Percentiles rank a stretch among this genome's conserved stretches.
Evolutionary conservation across 2,329 filamentous ascomycete genomes (phyloP).

Genomic region (Mollisiaceae sp.): DNA sequence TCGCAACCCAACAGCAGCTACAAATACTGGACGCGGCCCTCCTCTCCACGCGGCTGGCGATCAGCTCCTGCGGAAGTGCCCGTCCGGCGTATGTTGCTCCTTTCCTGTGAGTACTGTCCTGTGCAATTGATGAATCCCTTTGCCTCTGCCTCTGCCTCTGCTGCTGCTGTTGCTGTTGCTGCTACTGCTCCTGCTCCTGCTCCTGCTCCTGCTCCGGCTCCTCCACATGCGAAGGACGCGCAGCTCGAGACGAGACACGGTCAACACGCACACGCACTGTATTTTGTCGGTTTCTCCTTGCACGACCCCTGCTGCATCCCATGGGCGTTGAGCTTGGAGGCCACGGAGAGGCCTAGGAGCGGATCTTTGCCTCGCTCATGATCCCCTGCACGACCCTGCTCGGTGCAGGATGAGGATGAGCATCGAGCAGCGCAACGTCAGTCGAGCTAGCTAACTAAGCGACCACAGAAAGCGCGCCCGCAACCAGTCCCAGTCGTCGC

Average conservation of each 20-base stretch:
- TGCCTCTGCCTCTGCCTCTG: no score
- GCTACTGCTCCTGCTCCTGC: background rate
- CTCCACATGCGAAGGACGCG: background rate
- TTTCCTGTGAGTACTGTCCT: background rate
- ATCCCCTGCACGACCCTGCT: conserved; percentile 18
- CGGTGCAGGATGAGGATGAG: conserved; percentile 24
- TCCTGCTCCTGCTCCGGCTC: background rate
- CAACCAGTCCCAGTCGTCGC: background rate
- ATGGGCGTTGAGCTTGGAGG: background rate
- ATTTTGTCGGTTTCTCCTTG: conserved; percentile 1
- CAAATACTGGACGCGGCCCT: background rate
- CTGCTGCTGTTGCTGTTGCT: no score
- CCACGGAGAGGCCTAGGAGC: background rate
- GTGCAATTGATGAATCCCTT: background rate
- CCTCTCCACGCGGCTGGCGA: background rate
- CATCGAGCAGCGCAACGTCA: conserved; percentile 28
- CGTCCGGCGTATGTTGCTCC: background rate
- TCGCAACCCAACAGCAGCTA: background rate
- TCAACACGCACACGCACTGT: conserved; percentile 3
- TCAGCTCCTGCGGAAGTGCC: conserved; percentile 5
- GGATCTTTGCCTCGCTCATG: conserved; percentile 8
- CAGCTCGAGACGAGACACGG: conserved; percentile 5
- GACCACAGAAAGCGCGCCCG: conserved; percentile 18
- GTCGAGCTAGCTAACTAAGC: conserved; percentile 31
- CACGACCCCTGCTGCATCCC: conserved; percentile 8